Percentiles rank a stretch among this genome's conserved stretches.
Conservation (phyloP, 176 grass and related monocot genomes). For the Oryza meyeriana region DNA sequence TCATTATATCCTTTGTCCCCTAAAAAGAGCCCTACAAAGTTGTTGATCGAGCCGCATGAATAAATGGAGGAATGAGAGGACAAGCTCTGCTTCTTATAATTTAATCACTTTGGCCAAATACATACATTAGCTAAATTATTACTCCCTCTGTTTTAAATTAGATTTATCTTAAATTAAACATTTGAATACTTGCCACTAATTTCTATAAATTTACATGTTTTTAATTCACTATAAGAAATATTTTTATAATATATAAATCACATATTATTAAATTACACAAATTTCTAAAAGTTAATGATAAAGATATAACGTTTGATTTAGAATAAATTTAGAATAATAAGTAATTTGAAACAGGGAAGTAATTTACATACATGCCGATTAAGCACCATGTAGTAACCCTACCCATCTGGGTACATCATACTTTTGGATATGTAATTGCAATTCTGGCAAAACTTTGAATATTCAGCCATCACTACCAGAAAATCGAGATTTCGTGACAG, state of each 20-base stretch:
- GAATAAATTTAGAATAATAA: too few relatives aligned
- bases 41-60: slow-evolving; percentile 22
- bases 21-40: slow-evolving; percentile 35
- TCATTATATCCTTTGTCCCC: slow-evolving; percentile 16
- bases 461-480: neutral
- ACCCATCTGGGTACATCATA: slow-evolving; percentile 2
- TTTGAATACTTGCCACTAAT: too few relatives aligned
- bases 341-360: too few relatives aligned
- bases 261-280: too few relatives aligned
- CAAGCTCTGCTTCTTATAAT: slow-evolving; percentile 16
- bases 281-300: too few relatives aligned
- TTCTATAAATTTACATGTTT: too few relatives aligned
- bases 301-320: too few relatives aligned
- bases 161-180: too few relatives aligned
- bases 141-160: too few relatives aligned
- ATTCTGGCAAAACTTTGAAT: slow-evolving; percentile 6
- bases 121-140: slow-evolving; percentile 13
- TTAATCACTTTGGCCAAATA: slow-evolving; percentile 20
- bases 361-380: slow-evolving; percentile 1
- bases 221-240: too few relatives aligned
- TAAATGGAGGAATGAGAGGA: slow-evolving; percentile 31
- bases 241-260: too few relatives aligned
- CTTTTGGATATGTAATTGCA: neutral
- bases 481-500: too few relatives aligned
- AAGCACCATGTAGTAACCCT: neutral